Evolutionary conservation across 306 rosid genomes (phyloP).

Genomic region (Trifolium subterraneum): DNA sequence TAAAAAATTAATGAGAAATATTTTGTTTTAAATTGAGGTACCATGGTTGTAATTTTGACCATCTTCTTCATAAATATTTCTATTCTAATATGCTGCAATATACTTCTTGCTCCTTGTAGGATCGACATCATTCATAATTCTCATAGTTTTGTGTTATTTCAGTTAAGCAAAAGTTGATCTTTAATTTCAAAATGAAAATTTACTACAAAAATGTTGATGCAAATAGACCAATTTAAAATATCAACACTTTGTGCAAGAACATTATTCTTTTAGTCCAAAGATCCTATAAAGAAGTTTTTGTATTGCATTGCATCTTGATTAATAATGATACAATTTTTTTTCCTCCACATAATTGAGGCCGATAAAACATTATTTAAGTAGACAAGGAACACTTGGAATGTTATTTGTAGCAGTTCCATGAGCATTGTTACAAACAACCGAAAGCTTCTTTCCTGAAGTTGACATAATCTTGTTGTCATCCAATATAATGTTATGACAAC

Average conservation of each 20-base stretch:
- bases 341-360: background rate
- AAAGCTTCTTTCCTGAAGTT: background rate
- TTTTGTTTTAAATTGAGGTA: no score
- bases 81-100: background rate
- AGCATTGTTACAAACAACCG: constrained; percentile 24
- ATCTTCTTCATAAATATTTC: background rate
- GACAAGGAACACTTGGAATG: constrained; percentile 28
- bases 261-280: no score
- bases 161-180: no score
- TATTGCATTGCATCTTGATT: background rate
- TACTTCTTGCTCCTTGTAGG: constrained; percentile 58
- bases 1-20: no score
- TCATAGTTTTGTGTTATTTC: no score
- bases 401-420: constrained; percentile 2
- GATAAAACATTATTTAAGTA: background rate
- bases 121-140: constrained; percentile 61
- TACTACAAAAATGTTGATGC: no score
- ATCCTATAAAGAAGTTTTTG: no score
- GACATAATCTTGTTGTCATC: constrained; percentile 18
- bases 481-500: constrained; percentile 36
- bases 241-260: no score
- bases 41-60: background rate
- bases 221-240: no score
- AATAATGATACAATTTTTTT: background rate
- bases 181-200: no score